These are phyloP conservation scores for Eucalyptus rudis DNA, from an alignment of 345 rosid species.

Conservation along the genomic window DNA sequence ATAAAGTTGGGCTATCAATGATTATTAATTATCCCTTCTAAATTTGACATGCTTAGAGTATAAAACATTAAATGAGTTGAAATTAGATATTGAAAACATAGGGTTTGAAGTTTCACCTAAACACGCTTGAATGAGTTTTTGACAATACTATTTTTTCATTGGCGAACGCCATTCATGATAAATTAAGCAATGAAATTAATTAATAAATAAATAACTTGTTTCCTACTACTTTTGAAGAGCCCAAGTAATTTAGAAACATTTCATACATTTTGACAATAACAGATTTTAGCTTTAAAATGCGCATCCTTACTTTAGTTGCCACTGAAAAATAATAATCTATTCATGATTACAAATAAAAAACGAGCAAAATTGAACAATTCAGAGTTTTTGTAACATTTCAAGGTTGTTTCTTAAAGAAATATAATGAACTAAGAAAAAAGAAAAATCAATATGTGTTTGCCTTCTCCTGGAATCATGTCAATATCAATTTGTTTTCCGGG, in stretches of 20 bases:
- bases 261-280: neutral
- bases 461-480: neutral
- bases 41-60: neutral
- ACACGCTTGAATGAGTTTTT: neutral
- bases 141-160: neutral
- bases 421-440: neutral
- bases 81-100: neutral
- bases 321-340: neutral
- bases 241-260: neutral
- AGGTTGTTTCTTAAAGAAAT: neutral
- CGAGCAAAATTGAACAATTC: neutral
- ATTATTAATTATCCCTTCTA: neutral
- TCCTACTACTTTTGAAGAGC: neutral
- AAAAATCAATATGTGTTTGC: neutral
- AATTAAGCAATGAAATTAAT: neutral
- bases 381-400: neutral
- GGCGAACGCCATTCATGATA: neutral
- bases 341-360: neutral
- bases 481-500: rapidly evolving
- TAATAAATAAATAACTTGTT: neutral
- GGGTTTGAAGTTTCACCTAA: neutral
- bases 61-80: neutral
- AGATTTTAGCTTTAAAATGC: neutral
- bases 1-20: neutral
- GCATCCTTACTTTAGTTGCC: neutral